Evolutionary conservation across 768 basidiomycete species (phyloP), one percentile per base, ranked within the genome.

Genomic region (Suillus subaureus): DNA sequence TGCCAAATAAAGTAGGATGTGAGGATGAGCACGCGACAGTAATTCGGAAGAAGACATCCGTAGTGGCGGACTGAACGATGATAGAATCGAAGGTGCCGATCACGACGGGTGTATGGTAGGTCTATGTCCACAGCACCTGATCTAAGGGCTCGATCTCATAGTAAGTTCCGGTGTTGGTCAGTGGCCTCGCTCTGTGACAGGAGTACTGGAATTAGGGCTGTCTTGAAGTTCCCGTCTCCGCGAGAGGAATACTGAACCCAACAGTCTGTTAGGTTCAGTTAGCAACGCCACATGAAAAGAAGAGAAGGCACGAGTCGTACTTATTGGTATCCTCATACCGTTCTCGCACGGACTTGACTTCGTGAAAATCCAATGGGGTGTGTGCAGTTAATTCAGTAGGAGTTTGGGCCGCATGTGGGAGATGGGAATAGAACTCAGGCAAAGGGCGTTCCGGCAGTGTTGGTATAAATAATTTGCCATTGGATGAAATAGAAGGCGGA

Each of bases 281-380:
- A 69, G 65, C 37, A 56, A 61, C 8, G 43, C 21, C 26, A 40
- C 56, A 23, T 18, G 28, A 43, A 66, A 40, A 58, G 60, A 51
- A 26, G 47, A 39, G 43, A 60, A 28, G 52, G 16, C 39, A 60
- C 6, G 26, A 28, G n/a, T 65, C 70, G n/a, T 52, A 89, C 91
- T 80, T 89, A 73, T 92, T 93, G 0, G 80, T 79, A 62, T 83
- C 82, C 72, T 88, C 89, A 64, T 93, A 93, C 16, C 81, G 83
- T 65, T 87, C 82, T 54, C 80, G 80, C 18, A 90, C 88, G 16
- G 75, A 77, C 40, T 78, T 71, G 1, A 78, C 75, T 73, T 89
- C 85, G 61, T 83, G 69, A 51, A 72, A 64, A 45, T 73, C 64
- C 63, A 70, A 70, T 61, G 68, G 64, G 15, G 58, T 65, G 62